phyloP scores from a whole-genome alignment of 352 stramenopile genomes.

The Phytophthora podocarpi region DNA sequence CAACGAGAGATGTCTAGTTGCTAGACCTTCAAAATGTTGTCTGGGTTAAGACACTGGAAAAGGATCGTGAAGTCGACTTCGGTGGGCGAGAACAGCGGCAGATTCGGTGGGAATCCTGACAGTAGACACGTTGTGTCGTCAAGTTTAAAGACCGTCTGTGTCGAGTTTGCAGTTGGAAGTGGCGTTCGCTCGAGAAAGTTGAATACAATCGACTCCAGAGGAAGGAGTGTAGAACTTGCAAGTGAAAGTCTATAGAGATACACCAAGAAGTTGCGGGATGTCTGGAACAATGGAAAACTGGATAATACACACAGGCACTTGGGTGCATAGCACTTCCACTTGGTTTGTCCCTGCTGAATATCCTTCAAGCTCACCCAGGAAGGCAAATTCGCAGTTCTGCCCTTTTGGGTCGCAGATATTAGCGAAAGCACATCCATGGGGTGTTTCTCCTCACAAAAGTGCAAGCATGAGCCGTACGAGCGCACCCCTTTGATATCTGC shows the following conservation, averaged over 20 bases:
- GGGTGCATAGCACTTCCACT: slow-evolving; percentile 60
- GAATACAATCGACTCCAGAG: slow-evolving; percentile 59
- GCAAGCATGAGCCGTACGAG: slow-evolving; percentile 64
- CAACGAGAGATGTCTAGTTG: too few species aligned
- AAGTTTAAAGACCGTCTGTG: slow-evolving; percentile 48
- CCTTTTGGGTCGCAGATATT: slow-evolving; percentile 53
- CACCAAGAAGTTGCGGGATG: slow-evolving; percentile 47
- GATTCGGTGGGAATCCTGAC: slow-evolving; percentile 24
- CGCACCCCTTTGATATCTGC: slow-evolving; percentile 62
- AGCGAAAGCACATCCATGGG: slow-evolving; percentile 65
- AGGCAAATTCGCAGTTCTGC: slow-evolving; percentile 49
- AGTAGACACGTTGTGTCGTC: slow-evolving; percentile 43
- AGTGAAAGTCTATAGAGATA: slow-evolving; percentile 59
- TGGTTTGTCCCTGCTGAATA: slow-evolving; percentile 64
- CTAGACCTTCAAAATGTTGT: slow-evolving; percentile 71
- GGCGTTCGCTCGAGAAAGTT: slow-evolving; percentile 58
- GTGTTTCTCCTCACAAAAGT: slow-evolving; percentile 69
- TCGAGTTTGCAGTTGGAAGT: slow-evolving; percentile 33
- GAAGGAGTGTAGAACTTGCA: slow-evolving; percentile 19
- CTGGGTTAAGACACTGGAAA: slow-evolving; percentile 67
- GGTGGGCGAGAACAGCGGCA: slow-evolving; percentile 45
- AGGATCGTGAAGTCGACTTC: slow-evolving; percentile 77
- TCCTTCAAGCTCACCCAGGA: slow-evolving; percentile 74
- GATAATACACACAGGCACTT: slow-evolving; percentile 75
- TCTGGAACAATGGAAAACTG: slow-evolving; percentile 58